A percentile compares a stretch with the other conserved stretches of the same genome.
Conservation (phyloP, 495 filamentous ascomycete genomes). For the Trichoderma asperelloides region DNA sequence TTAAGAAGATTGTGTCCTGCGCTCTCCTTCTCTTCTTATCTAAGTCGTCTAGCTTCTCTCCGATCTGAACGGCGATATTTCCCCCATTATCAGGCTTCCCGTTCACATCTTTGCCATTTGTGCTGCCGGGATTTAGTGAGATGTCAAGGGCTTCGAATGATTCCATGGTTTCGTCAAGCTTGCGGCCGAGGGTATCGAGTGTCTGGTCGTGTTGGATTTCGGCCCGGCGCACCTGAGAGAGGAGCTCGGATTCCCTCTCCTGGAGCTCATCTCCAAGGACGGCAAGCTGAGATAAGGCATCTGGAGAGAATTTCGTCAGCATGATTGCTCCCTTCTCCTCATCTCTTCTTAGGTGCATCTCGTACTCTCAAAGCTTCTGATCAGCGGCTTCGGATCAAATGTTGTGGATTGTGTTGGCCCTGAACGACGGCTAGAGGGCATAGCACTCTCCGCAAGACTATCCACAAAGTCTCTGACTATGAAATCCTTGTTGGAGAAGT, state of each 20-base stretch:
- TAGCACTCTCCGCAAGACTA: constrained; percentile 74
- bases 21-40: constrained; percentile 86
- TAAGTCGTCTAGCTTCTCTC: constrained; percentile 84
- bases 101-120: constrained; percentile 30
- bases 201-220: constrained; percentile 89
- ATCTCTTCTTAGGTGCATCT: background rate
- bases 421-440: constrained; percentile 67
- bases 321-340: background rate
- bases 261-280: constrained; percentile 80
- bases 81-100: constrained; percentile 58
- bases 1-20: constrained; percentile 85
- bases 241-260: constrained; percentile 77
- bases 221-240: constrained; percentile 78
- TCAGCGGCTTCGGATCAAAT: constrained; percentile 96
- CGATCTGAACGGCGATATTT: constrained; percentile 87
- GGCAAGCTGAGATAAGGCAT: constrained; percentile 63
- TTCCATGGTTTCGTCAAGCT: constrained; percentile 83
- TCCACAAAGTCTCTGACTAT: constrained; percentile 98
- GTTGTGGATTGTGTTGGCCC: constrained; percentile 51
- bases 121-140: constrained; percentile 46
- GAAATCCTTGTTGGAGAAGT: constrained; percentile 87
- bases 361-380: constrained; percentile 84
- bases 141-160: constrained; percentile 84
- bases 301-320: constrained; percentile 26
- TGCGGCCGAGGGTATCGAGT: constrained; percentile 70